A percentile compares a stretch with the other conserved stretches of the same genome.
These are phyloP conservation scores for Blastomyces percursus DNA, from an alignment of 2,329 filamentous ascomycete species.

Conservation along the genomic window DNA sequence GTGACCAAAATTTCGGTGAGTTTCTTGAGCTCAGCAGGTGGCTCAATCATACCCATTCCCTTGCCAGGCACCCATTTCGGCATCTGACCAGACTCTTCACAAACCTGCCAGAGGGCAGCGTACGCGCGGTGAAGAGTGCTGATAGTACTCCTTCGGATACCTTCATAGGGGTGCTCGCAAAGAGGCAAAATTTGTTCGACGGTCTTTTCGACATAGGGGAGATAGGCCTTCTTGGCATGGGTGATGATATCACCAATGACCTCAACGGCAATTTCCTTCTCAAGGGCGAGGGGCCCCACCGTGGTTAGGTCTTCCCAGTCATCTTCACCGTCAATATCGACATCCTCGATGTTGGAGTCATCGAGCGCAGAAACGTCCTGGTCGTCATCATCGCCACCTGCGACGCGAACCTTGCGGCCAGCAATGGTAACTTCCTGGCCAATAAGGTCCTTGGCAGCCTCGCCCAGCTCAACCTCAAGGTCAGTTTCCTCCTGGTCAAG, in stretches of 20 bases:
- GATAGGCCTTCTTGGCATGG: constrained; percentile 66
- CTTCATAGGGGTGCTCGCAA: constrained; percentile 81
- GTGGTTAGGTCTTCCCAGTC: constrained; percentile 76
- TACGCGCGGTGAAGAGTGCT: constrained; percentile 90
- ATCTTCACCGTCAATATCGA: constrained; percentile 66
- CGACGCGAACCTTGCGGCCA: constrained; percentile 77
- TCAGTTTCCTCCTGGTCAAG: constrained; percentile 83
- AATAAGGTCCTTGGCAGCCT: constrained; percentile 61
- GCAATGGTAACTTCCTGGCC: constrained; percentile 66
- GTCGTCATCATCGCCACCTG: constrained; percentile 49
- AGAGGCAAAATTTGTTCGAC: constrained; percentile 71
- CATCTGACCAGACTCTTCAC: constrained; percentile 66
- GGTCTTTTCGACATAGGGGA: constrained; percentile 81
- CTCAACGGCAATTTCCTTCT: constrained; percentile 96
- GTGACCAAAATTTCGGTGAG: constrained; percentile 77
- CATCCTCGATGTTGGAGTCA: constrained; percentile 50
- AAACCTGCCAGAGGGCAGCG: constrained; percentile 77
- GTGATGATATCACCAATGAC: constrained; percentile 87
- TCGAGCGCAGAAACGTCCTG: constrained; percentile 25
- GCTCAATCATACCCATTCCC: constrained; percentile 55
- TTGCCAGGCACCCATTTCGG: constrained; percentile 81
- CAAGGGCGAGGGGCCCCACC: constrained; percentile 78
- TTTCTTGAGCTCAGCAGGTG: constrained; percentile 68
- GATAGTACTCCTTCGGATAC: constrained; percentile 82
- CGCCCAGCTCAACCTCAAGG: constrained; percentile 62